Evolutionary conservation across 805 yeast species (phyloP), one percentile per base, ranked within the genome.

Genomic region (Candida easanensis): DNA sequence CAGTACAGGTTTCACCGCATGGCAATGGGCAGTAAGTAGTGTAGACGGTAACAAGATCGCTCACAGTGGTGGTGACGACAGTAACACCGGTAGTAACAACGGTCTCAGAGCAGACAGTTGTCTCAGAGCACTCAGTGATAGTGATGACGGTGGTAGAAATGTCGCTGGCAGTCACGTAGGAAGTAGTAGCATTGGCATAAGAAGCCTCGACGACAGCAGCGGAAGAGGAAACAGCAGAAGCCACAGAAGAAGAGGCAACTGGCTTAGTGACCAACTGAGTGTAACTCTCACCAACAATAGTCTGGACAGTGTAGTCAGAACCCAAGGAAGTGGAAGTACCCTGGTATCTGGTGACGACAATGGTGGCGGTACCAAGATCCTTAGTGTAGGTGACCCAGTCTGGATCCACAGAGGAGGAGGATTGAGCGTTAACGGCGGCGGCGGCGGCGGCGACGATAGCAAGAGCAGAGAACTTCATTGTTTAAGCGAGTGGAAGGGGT

Each of bases 141-240:
- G 39, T 26, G 15, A 36, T 25, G 5, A 26, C 39, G 15, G 23
- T 26, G 15, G 39, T 25, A 7, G 31, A 26, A 19, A 10, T 6
- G n/a, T 26, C 30, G 5, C 14, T 13, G 5, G 8, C 30, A 26
- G 30, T 26, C 10, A 26, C 30, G n/a, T 10, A 19, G 33, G 30
- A 28, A 18, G 51, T 40, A 28, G 58, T 45, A 20, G 42, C 27
- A 42, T 46, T 49, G 31, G 39, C 54, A 33, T 18, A 25, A 26
- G 39, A 36, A 26, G 39, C 23, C 16, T 30, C 39, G 18, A 35
- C 20, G n/a, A 32, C 25, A 26, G 16, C 33, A 26, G 36, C 43
- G n/a, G 50, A 37, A 41, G 45, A 40, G 33, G 49, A 22, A 22
- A 22, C 46, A 40, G 49, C 53, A 26, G 52, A 49, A 48, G 50